Base-by-base conservation (phyloP, 108 stramenopile genomes). In the Nitzschia sp. region DNA sequence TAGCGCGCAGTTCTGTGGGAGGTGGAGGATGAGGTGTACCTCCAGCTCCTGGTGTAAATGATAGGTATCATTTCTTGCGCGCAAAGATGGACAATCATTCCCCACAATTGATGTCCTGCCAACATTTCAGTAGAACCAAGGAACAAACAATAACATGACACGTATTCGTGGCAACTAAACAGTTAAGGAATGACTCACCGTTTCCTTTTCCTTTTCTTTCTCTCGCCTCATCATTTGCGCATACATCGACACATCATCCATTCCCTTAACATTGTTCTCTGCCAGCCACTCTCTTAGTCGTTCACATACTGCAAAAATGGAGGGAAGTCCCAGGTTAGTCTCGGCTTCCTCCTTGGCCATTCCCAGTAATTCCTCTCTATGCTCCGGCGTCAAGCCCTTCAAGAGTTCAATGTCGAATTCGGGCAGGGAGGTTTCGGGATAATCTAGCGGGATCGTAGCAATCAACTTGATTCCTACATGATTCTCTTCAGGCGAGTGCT, bases 251-350 rank as follows among this genome's bases (percentile, higher is more conserved):
- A 75, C 66, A 77, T 95, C 94, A 72, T 92, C 94, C 71, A 89
- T 67, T n/a, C 94, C 94, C 77, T 90, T 88, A 34, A 80, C 78
- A 66, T 95, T 95, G 63, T 95, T 85, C 65, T 92, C 91, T 9
- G 78, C 82, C 45, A 95, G 61, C 94, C 94, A 95, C 58, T 82
- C 86, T 26, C 90, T 73, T 31, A 95, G 67, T 19, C 73, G 73
- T 70, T 95, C 94, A 33, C 87, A 88, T 6, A 95, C 79, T 27
- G 91, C 80, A 80, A 87, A 95, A 22, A 95, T 81, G 0, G 80
- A 70, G 1, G 94, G 90, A 81, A 89, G 81, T 17, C 94, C 94
- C 32, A 63, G 46, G 68, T 91, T 91, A 33, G 78, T 76, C 63
- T 77, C 70, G 3, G 90, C 89, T 76, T 90, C 90, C n/a, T 89